Evolutionary conservation across 2,329 filamentous ascomycete species (phyloP), one percentile per base, ranked within the genome.

Genomic region (Aspergillus neotritici): DNA sequence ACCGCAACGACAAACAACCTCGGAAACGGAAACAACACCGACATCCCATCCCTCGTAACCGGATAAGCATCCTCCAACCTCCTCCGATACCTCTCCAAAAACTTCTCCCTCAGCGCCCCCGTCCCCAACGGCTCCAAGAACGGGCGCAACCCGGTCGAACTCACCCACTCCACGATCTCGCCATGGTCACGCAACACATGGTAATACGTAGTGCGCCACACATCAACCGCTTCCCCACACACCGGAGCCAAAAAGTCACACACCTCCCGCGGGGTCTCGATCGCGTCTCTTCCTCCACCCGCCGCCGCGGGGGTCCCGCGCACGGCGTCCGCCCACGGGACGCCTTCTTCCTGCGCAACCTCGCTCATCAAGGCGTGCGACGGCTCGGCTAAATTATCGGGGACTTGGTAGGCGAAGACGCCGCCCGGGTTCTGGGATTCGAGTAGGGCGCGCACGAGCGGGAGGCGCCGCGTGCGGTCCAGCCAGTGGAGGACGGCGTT

Each of bases 401-500:
- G 73, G 1, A 75, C 66, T 46, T 82, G 78, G 38, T 79, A 66
- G 0, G 78, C 78, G 4, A 82, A 62, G 0, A 76, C 71, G 25
- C 71, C 72, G 2, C 77, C 76, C 0, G 66, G 38, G 0, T 51
- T 36, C 31, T 75, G 67, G 0, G 57, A 55, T 0, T 53, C 15
- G 2, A 82, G 57, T 2, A 80, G 58, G 0, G 65, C 60, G 8
- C 56, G 60, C 4, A 82, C 61, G 2, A 71, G 64, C 0, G 62
- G 58, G 5, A 82, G 63, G 0, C 77, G 74, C 0, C 67, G 54
- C 0, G 56, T 51, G 1, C 46, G 47, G 0, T 68, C 64, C 4
- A 82, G 60, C 79, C 79, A 82, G 44, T 82, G 79, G 44, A 81
- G 73, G 2, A 77, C 76, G 0, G 79, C 78, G 44, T 81, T 82